Percentiles rank a stretch among this genome's conserved stretches.
phyloP scores from a whole-genome alignment of 2,329 filamentous ascomycete genomes.

The Monascus ruber region DNA sequence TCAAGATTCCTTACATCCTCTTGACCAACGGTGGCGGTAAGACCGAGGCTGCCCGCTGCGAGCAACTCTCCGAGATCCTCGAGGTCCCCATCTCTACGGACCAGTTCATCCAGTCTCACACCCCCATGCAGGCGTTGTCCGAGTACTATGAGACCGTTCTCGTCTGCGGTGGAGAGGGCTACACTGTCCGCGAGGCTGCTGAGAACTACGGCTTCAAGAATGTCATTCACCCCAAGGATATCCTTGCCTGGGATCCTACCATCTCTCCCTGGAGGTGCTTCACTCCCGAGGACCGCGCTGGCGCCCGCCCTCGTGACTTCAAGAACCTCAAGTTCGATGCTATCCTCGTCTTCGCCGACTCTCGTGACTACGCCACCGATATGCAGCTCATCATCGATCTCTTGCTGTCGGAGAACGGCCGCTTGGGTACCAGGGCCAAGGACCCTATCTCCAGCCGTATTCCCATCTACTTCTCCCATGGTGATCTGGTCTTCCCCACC shows the following conservation, averaged over 20 bases:
- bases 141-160: constrained; percentile 69
- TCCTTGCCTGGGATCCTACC: constrained; percentile 56
- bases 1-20: constrained; percentile 67
- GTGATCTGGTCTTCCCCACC: constrained; percentile 53
- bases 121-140: constrained; percentile 62
- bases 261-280: constrained; percentile 60
- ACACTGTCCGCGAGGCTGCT: constrained; percentile 61
- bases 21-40: constrained; percentile 66
- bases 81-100: constrained; percentile 54
- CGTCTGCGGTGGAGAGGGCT: constrained; percentile 64
- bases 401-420: constrained; percentile 56
- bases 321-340: constrained; percentile 60
- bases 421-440: constrained; percentile 52
- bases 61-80: constrained; percentile 57
- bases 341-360: constrained; percentile 65
- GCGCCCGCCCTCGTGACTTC: constrained; percentile 61
- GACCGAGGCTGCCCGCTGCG: constrained; percentile 52
- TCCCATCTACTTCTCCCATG: constrained; percentile 63
- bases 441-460: constrained; percentile 56
- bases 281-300: constrained; percentile 54
- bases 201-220: constrained; percentile 65
- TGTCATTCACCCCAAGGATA: constrained; percentile 62
- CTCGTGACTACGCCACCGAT: constrained; percentile 62
- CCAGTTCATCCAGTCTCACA: constrained; percentile 69
- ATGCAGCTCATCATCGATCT: constrained; percentile 68